Base-by-base conservation (phyloP, 176 grass and related monocot species). In the Miscanthus lutarioriparius region DNA sequence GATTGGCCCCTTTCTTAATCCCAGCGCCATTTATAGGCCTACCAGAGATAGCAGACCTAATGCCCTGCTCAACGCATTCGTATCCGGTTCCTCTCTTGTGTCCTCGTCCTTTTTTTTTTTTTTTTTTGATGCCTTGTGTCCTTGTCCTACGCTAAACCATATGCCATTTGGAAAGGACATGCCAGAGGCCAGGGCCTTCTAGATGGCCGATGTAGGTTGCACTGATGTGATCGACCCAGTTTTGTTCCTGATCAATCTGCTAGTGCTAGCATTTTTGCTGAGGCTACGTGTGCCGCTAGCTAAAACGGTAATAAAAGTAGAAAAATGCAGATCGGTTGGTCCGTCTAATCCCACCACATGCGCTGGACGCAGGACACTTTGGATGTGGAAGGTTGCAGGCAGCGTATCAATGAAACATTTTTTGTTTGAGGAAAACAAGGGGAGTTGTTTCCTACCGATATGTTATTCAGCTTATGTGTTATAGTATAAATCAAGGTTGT, bases 11-110 rank as follows among this genome's bases (percentile, higher is more conserved):
- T 22, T 9, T 5, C 26, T 43, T 12, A 71, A 61, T 2, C 37
- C 13, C 14, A n/a, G 45, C 83, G 16, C 79, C 56, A 32, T 67
- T 74, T 78, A 7, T 30, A 73, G 84, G 22, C 58, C 5, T 30
- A 33, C 86, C 51, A 38, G 67, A 45, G 84, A 90, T 74, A 82
- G 2, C 51, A 5, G 83, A 86, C 83, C 88, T 86, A 90, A 72
- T 30, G 40, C 77, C 51, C 28, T 1, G 13, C 75, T 67, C 25
- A 15, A 7, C 62, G 26, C 26, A 27, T 15, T 30, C 1, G 27
- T 1, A 58, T n/a, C 15, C 47, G 47, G 23, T 63, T 63, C 14
- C 1, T 48, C 62, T 80, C 9, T 6, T 10, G 76, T 33, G 88
- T 90, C 88, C 20, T 54, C 41, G 78, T 82, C 65, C 13, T 28